Percentiles rank a stretch among this genome's conserved stretches.
These are phyloP conservation scores for Circinella minor DNA, from an alignment of 371 early-diverging fungal species.

Conservation along the genomic window DNA sequence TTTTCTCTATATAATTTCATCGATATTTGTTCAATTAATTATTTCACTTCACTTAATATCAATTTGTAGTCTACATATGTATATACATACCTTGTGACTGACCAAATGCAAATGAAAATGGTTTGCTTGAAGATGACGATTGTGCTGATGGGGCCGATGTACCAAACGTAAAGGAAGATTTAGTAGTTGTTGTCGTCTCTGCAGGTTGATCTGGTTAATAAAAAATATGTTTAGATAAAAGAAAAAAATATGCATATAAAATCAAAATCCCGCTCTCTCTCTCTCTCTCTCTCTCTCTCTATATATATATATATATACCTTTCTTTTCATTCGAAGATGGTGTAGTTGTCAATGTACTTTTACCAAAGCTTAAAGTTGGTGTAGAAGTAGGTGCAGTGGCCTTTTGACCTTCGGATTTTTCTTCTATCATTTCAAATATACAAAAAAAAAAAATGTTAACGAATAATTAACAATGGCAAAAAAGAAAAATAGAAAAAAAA, in stretches of 20 bases:
- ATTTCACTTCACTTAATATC: too few relatives aligned
- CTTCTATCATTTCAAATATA: background rate
- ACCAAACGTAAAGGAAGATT: constrained; percentile 8
- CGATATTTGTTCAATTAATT: too few relatives aligned
- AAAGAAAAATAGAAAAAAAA: too few relatives aligned
- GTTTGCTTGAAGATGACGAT: background rate
- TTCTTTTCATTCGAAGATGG: background rate
- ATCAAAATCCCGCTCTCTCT: too few relatives aligned
- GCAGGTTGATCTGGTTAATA: background rate
- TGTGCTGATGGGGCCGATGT: background rate
- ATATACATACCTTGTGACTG: background rate
- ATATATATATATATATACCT: background rate
- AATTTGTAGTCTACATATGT: too few relatives aligned
- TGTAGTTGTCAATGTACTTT: background rate
- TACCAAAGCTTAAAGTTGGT: background rate
- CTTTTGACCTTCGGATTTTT: background rate
- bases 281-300: too few relatives aligned
- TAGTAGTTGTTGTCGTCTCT: background rate
- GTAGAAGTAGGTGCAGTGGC: background rate
- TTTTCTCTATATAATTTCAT: background rate
- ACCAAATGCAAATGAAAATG: constrained; percentile 4
- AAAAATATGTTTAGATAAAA: too few relatives aligned
- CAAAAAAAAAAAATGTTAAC: background rate
- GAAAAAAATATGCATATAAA: too few relatives aligned
- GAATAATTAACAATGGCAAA: too few relatives aligned